phyloP scores from a whole-genome alignment of 176 grass and related monocot genomes.

The Oryza meridionalis region DNA sequence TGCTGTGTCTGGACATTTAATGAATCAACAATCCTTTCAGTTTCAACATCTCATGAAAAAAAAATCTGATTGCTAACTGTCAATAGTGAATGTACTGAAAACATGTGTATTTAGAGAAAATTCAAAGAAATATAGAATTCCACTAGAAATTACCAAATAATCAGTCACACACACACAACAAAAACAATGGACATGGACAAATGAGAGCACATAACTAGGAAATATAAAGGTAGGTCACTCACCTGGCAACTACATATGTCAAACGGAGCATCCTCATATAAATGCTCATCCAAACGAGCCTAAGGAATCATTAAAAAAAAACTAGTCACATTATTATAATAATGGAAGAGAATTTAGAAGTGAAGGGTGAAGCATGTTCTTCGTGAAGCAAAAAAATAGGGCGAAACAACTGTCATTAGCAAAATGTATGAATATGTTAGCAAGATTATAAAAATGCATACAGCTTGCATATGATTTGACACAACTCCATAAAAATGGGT shows the following conservation, averaged over 20 bases:
- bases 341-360: neutral
- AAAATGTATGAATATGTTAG: slow-evolving; percentile 26
- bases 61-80: neutral
- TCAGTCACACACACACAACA: neutral
- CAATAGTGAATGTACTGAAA: neutral
- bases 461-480: slow-evolving; percentile 4
- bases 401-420: neutral
- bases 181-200: slow-evolving; percentile 1
- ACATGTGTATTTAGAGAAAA: slow-evolving; percentile 13
- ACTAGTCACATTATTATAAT: neutral
- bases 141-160: neutral
- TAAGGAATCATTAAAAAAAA: slow-evolving; percentile 35
- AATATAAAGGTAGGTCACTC: slow-evolving; percentile 23
- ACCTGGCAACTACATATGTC: slow-evolving; percentile 97
- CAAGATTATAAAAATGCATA: neutral
- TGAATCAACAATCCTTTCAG: neutral
- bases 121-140: neutral
- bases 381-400: slow-evolving; percentile 6
- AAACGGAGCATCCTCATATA: slow-evolving; percentile 83
- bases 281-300: slow-evolving; percentile 84
- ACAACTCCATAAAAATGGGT: too few species aligned
- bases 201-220: neutral
- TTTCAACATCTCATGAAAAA: neutral
- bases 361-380: neutral
- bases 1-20: slow-evolving; percentile 17